A percentile compares a stretch with the other conserved stretches of the same genome.
Evolutionary conservation across 2,329 filamentous ascomycete species (phyloP).

Genomic region (Microdochium bolleyi): DNA sequence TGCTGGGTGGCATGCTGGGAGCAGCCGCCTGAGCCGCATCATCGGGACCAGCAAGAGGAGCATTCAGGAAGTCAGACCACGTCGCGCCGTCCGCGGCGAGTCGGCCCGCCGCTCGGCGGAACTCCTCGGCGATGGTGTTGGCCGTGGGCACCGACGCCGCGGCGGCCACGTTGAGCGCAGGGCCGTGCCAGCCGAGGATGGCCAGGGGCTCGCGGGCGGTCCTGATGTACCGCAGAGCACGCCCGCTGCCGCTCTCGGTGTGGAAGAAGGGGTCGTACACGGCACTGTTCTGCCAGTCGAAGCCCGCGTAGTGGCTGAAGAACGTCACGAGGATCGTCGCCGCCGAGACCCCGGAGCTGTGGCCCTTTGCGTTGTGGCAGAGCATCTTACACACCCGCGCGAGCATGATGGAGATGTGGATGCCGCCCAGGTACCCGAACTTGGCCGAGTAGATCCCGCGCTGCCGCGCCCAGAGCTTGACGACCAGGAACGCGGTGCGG

Average conservation of each 20-base stretch:
- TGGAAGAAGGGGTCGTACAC: constrained; percentile 56
- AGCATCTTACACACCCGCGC: constrained; percentile 51
- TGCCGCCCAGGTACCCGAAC: constrained; percentile 58
- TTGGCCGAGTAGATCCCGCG: constrained; percentile 57
- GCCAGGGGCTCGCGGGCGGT: constrained; percentile 52
- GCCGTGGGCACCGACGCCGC: constrained; percentile 46
- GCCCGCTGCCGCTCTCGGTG: constrained; percentile 7
- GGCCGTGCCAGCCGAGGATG: constrained; percentile 54
- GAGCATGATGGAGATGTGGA: constrained; percentile 57
- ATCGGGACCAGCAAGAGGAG: constrained; percentile 2
- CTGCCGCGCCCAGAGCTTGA: constrained; percentile 54
- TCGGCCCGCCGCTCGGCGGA: constrained; percentile 34
- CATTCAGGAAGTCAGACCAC: constrained; percentile 34
- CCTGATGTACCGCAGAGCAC: constrained; percentile 41
- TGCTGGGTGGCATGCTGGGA: background rate
- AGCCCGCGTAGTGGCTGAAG: constrained; percentile 53
- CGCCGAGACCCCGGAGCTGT: constrained; percentile 24
- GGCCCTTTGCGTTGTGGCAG: constrained; percentile 19
- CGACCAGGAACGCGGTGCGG: constrained; percentile 46
- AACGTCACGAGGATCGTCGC: constrained; percentile 50
- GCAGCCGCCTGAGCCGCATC: background rate
- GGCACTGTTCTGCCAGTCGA: constrained; percentile 47
- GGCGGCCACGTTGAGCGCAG: constrained; percentile 50
- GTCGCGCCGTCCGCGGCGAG: constrained; percentile 25
- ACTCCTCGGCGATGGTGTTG: constrained; percentile 40